Conservation (phyloP, 805 yeast genomes). For the Ogataea siamensis region DNA sequence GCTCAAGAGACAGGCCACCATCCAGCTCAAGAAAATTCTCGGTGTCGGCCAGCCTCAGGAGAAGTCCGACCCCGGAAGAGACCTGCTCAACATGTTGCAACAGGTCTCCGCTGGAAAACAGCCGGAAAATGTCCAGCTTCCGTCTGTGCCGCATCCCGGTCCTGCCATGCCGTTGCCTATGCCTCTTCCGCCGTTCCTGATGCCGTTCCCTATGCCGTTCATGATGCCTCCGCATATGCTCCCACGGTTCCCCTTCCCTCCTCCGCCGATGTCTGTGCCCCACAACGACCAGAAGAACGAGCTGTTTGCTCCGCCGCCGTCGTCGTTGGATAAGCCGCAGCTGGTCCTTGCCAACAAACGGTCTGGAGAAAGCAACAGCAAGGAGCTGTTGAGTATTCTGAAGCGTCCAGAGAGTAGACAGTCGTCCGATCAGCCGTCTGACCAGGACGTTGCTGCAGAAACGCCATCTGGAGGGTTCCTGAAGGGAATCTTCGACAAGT, state of each 20-base stretch:
- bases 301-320: constrained; percentile 32
- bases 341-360: constrained; percentile 27
- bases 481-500: constrained; percentile 20
- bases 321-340: constrained; percentile 34
- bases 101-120: constrained; percentile 38
- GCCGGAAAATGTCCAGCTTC: constrained; percentile 21
- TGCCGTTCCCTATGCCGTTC: constrained; percentile 18
- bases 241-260: constrained; percentile 16
- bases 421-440: constrained; percentile 1
- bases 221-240: constrained; percentile 15
- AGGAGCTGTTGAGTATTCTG: constrained; percentile 32
- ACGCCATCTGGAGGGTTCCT: constrained; percentile 19
- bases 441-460: constrained; percentile 5
- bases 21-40: constrained; percentile 59
- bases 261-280: constrained; percentile 6
- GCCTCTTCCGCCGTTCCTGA: constrained; percentile 24
- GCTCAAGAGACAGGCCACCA: constrained; percentile 61
- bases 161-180: constrained; percentile 25
- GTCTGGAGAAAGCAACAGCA: constrained; percentile 34
- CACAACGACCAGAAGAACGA: constrained; percentile 15
- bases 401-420: constrained; percentile 12
- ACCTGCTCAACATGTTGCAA: constrained; percentile 60
- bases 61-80: constrained; percentile 71
- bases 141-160: constrained; percentile 19
- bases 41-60: constrained; percentile 47